Base-by-base conservation (phyloP, 306 rosid genomes). In the Corylus americana region DNA sequence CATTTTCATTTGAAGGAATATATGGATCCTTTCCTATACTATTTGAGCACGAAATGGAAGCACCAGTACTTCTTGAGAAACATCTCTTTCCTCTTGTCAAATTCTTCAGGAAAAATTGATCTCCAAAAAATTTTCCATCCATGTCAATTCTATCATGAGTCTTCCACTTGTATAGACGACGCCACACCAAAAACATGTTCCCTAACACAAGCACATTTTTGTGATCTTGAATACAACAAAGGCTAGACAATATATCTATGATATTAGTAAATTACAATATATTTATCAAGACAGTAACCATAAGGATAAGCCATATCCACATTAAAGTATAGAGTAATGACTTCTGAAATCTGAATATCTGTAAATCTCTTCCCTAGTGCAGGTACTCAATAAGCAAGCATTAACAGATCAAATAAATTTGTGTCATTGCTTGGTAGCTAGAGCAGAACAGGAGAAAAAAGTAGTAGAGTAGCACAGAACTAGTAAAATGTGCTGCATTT, bases 131-230 rank as follows among this genome's bases (percentile, higher is more conserved):
- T 58, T 70, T 73, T 37, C 68, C 64, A 62, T 67, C 66, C 55
- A 75, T 51, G 20, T 64, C 48, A 74, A 64, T 20, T 35, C 66
- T 73, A 76, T 17, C 18, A 73, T 31, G 31, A 78, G 4, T 50
- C 63, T 69, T 85, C 88, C 81, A 73, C 72, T 44, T 76, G 79
- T 83, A 74, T 50, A 81, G 78, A 73, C 61, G 81, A 70, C 48
- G 77, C 69, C 78, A 74, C 62, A 57, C 73, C 64, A 77, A 80
- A 82, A 58, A 84, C 31, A 45, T 80, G 55, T 76, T 87, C 77
- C 92, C 95, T 90, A 83, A 27, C 48, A 82, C 74, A 83, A 47
- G 29, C 76, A 67, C 75, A 50, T 31, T 73, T 79, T 14, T 78
- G 9, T 35, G 42, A 54, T 71, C 29, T 79, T 18, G 8, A 37